Conservation (phyloP, 2,329 filamentous ascomycete genomes). For the Gremmenia infestans region DNA sequence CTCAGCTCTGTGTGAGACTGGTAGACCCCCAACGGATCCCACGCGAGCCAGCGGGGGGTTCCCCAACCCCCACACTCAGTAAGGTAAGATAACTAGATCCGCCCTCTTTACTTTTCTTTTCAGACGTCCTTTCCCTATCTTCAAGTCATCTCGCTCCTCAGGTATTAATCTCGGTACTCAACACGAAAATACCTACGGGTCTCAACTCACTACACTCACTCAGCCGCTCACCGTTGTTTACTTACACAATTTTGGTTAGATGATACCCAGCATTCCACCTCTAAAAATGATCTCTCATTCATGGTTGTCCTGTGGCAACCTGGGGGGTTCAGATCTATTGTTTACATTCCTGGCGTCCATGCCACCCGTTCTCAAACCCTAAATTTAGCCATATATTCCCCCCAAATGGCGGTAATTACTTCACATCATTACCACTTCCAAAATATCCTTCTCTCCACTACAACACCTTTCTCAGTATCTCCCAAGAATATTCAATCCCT, state of each 20-base stretch:
- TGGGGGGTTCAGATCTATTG: not conserved
- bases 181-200: too few relatives aligned
- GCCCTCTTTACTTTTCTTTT: not conserved
- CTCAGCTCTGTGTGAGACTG: not conserved
- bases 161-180: too few relatives aligned
- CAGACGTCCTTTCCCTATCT: too few relatives aligned
- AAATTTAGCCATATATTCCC: not conserved
- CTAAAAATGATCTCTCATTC: too few relatives aligned
- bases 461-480: not conserved
- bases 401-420: not conserved
- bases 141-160: too few relatives aligned
- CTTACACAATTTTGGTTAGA: not conserved
- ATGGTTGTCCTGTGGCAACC: too few relatives aligned
- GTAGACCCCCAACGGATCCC: not conserved
- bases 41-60: not conserved
- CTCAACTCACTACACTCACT: too few relatives aligned
- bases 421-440: not conserved
- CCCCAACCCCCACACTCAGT: not conserved
- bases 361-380: not conserved
- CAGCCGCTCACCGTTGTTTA: too few relatives aligned
- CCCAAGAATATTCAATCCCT: not conserved
- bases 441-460: too few relatives aligned
- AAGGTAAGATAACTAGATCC: not conserved
- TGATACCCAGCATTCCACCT: not conserved
- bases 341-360: not conserved